Evolutionary conservation across 2,329 filamentous ascomycete genomes (phyloP), one percentile per base, ranked within the genome.

Genomic region (Botryotinia convoluta): DNA sequence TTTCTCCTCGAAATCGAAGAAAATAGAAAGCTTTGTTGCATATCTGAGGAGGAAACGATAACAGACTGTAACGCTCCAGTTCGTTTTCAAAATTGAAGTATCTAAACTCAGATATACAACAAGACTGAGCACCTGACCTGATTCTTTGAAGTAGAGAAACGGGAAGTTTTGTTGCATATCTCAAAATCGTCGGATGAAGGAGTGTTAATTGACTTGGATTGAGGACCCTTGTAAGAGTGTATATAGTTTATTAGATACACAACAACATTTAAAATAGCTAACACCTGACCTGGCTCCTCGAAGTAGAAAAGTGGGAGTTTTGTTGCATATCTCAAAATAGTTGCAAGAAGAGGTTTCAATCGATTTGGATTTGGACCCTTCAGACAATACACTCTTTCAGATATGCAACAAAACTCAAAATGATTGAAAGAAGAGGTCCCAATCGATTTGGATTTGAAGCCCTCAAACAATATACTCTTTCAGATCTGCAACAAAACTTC

Each of bases 141-240:
- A 3, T 51, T 3, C 2, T 51, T 51, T 7, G 26, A n/a, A 7
- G 2, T n/a, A 1, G 0, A n/a, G 12, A 16, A 9, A n/a, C 3
- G 0, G 26, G 48, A 18, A 29, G 2, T n/a, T n/a, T 51, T 16
- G 26, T n/a, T 51, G 26, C 5, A 51, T 16, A 16, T 51, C 26
- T n/a, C n/a, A 57, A 54, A 29, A 8, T 54, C 12, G 2, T 18
- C 18, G 12, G 1, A 3, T 0, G 14, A 51, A 51, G 22, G 3
- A 2, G 48, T 57, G 0, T 29, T 6, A 18, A 29, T 57, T 3
- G 6, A 57, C 18, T 18, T 57, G n/a, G 51, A 18, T 16, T n/a
- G 0, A 1, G 22, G 1, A 4, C 1, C 45, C 45, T 26, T 2
- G 20, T 1, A 20, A 45, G 18, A 45, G 22, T 5, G 8, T 51